Conservation (phyloP, 2,329 filamentous ascomycete genomes). For the Penicillium sp. region DNA sequence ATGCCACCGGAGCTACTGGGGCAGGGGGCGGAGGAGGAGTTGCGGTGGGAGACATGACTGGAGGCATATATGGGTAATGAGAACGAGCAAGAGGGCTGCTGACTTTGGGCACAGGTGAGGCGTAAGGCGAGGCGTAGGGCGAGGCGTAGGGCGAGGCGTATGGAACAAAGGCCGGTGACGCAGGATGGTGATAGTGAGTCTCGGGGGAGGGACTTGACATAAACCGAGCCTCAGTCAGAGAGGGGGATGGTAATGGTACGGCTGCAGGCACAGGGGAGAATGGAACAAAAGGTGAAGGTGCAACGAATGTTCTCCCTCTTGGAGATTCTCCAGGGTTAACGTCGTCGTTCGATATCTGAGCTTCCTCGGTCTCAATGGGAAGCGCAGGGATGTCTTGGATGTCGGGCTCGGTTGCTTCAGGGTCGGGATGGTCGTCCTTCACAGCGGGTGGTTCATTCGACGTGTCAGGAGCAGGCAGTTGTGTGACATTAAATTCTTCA, state of each 20-base stretch:
- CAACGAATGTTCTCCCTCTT: slow-evolving; percentile 21
- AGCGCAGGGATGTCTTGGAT: slow-evolving; percentile 14
- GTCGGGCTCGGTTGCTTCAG: slow-evolving; percentile 10
- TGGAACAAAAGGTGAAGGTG: slow-evolving; percentile 24
- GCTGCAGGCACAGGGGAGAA: slow-evolving; percentile 25
- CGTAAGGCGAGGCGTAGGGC: slow-evolving; percentile 18
- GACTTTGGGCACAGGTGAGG: slow-evolving; percentile 32
- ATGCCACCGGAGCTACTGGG: slow-evolving; percentile 8
- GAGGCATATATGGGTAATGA: slow-evolving; percentile 36
- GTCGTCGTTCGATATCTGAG: slow-evolving; percentile 3
- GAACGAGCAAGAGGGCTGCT: slow-evolving; percentile 38
- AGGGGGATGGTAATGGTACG: slow-evolving; percentile 33
- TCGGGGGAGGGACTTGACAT: slow-evolving; percentile 26
- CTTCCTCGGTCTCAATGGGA: slow-evolving; percentile 5
- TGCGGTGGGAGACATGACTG: slow-evolving; percentile 35
- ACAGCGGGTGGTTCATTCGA: slow-evolving; percentile 18
- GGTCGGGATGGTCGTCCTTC: slow-evolving; percentile 19
- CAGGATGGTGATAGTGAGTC: slow-evolving; percentile 22
- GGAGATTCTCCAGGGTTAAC: not conserved
- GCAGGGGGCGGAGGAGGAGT: slow-evolving; percentile 27
- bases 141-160: slow-evolving; percentile 17
- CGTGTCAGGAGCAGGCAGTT: slow-evolving; percentile 9
- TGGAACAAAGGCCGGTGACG: slow-evolving; percentile 21
- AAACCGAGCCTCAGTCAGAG: slow-evolving; percentile 30
- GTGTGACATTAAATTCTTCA: slow-evolving; percentile 5